Percentiles rank a stretch among this genome's conserved stretches.
These are phyloP conservation scores for Trichosporon asahii DNA, from an alignment of 1,284 basidiomycete genomes.

Conservation along the genomic window DNA sequence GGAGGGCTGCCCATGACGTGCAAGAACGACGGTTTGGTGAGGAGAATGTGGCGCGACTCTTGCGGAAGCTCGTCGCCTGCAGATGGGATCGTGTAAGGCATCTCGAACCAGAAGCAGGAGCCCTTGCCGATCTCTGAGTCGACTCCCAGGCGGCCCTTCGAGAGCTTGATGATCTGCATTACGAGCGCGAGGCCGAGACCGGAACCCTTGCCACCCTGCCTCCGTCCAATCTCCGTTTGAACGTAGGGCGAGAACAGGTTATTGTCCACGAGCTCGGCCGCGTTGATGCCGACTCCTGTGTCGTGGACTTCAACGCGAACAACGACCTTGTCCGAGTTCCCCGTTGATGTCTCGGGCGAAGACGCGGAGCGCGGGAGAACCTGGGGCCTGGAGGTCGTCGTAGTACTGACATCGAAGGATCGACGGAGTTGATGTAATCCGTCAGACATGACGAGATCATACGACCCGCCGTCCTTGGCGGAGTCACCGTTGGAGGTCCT, in stretches of 20 bases:
- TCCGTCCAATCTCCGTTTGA: conserved; percentile 60
- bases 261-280: conserved; percentile 64
- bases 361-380: not conserved
- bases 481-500: not conserved
- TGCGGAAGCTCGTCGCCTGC: not conserved
- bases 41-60: not conserved
- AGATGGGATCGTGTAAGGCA: not conserved
- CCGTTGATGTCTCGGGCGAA: not conserved
- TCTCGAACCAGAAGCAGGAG: conserved; percentile 44
- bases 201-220: conserved; percentile 82
- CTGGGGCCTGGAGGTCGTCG: not conserved
- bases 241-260: conserved; percentile 50
- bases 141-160: conserved; percentile 69
- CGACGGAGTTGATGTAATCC: not conserved
- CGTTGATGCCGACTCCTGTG: conserved; percentile 71
- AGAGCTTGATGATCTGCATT: conserved; percentile 81
- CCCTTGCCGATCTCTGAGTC: conserved; percentile 48
- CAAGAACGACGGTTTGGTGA: not conserved
- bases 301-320: conserved; percentile 77
- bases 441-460: not conserved
- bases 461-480: not conserved
- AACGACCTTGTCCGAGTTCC: conserved; percentile 38
- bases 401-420: not conserved
- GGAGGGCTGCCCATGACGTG: not conserved
- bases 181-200: conserved; percentile 83